phyloP scores from a whole-genome alignment of 2,329 filamentous ascomycete genomes.

The Cladosporium sp. region DNA sequence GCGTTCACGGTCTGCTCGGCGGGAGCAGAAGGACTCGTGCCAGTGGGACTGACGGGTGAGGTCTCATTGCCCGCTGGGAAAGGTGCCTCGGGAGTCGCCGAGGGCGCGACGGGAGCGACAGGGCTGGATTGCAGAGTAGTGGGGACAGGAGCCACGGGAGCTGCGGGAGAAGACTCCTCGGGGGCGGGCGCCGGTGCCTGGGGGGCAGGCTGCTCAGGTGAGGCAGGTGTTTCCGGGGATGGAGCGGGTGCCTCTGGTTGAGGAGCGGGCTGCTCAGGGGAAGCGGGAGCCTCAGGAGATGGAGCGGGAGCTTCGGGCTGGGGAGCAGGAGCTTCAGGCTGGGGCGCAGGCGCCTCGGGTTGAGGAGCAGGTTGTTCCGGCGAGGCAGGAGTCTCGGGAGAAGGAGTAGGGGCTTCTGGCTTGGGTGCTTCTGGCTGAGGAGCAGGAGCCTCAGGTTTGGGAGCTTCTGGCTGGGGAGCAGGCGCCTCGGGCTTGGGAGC shows the following conservation, averaged over 20 bases:
- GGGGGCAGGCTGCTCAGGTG: too few relatives aligned
- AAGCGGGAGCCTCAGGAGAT: background rate
- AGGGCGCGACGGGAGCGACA: background rate
- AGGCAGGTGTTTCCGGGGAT: background rate
- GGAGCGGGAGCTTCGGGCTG: too few relatives aligned
- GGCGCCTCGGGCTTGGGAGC: too few relatives aligned
- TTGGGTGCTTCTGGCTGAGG: background rate
- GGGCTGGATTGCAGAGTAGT: slow-evolving; percentile 1
- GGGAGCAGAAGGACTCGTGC: background rate
- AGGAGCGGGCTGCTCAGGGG: background rate
- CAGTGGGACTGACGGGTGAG: background rate
- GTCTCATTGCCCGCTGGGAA: background rate
- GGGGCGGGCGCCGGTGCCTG: too few relatives aligned
- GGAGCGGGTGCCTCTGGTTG: background rate
- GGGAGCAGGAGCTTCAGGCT: too few relatives aligned
- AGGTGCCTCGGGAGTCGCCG: background rate
- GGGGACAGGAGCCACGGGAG: background rate
- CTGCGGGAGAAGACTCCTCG: too few relatives aligned
- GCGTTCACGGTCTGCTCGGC: slow-evolving; percentile 1
- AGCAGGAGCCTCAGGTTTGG: background rate
- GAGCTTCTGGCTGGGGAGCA: background rate
- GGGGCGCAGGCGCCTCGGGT: too few relatives aligned
- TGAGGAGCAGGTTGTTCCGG: too few relatives aligned
- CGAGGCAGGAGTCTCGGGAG: background rate
- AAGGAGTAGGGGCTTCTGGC: background rate